A percentile compares a stretch with the other conserved stretches of the same genome.
Conservation (phyloP, 1,284 basidiomycete species). For the Marasmius tenuissimus region DNA sequence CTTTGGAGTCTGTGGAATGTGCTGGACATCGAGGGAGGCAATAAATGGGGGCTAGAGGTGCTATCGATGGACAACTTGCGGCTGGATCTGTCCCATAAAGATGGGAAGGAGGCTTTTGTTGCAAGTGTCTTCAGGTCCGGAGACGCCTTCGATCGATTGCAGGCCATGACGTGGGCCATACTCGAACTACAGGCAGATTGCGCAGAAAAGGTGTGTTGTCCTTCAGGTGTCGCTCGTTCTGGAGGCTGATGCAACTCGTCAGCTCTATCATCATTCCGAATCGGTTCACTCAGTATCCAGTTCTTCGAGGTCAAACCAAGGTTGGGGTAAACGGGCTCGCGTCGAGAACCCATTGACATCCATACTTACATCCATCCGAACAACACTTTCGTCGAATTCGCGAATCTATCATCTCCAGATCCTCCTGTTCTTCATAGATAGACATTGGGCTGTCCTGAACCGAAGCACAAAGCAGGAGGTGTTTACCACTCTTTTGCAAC, state of each 20-base stretch:
- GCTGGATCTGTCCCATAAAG: conserved; percentile 39
- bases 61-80: conserved; percentile 68
- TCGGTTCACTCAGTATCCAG: conserved; percentile 43
- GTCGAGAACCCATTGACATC: conserved; percentile 59
- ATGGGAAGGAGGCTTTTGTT: conserved; percentile 44
- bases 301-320: conserved; percentile 14
- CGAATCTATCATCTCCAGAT: conserved; percentile 70
- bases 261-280: conserved; percentile 68
- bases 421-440: conserved; percentile 82
- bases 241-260: conserved; percentile 17
- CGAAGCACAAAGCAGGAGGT: conserved; percentile 56
- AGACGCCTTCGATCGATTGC: conserved; percentile 65
- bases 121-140: conserved; percentile 70
- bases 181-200: conserved; percentile 86
- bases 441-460: conserved; percentile 68
- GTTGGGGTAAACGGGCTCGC: conserved; percentile 47
- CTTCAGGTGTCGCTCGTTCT: conserved; percentile 7
- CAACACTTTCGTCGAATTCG: conserved; percentile 28
- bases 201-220: conserved; percentile 55
- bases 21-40: conserved; percentile 53
- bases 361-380: conserved; percentile 54
- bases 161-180: conserved; percentile 80
- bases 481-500: conserved; percentile 52
- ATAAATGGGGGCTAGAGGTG: conserved; percentile 58
- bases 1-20: conserved; percentile 14